Evolutionary conservation across 495 filamentous ascomycete species (phyloP), one percentile per base, ranked within the genome.

Genomic region (Aspergillus baeticus): DNA sequence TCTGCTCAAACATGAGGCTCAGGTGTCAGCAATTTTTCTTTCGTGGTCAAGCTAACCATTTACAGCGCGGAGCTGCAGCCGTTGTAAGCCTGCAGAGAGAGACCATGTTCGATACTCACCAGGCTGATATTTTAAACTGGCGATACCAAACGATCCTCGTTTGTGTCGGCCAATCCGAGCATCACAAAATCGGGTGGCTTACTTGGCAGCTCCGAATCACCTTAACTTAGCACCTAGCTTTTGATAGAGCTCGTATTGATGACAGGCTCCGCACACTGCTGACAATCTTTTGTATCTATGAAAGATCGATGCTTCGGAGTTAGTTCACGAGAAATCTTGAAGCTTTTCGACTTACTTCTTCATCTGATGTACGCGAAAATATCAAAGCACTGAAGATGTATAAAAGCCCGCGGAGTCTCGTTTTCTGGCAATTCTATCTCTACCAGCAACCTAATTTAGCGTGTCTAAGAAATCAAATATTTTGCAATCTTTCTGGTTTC

Each of bases 191-290:
- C 5, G 20, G n/a, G 11, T 11, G 7, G 10, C 41, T 23, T 21
- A 31, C 31, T 37, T 37, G 46, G 46, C 46, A n/a, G 15, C 15
- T 23, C 35, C 46, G 18, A 1, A n/a, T 37, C 10, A 17, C 22
- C 3, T 36, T 36, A n/a, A n/a, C n/a, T n/a, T n/a, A n/a, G n/a
- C n/a, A 14, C 21, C 18, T 22, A 7, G 31, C 10, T 36, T 18
- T 21, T 29, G 10, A 13, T 1, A 35, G 6, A 33, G 21, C 49
- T 41, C 49, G 38, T 52, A n/a, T 52, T 52, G 21, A 52, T 52
- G 49, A 42, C 49, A 41, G 21, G 29, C 36, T 52, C 17, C 22
- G 31, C 37, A 52, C 15, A 2, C 2, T 41, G 49, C 49, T 52
- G 49, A 52, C 49, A 52, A 20, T 34, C 23, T 18, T 11, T 5